Base-by-base conservation (phyloP, 306 rosid species). In the Quercus mongolica region DNA sequence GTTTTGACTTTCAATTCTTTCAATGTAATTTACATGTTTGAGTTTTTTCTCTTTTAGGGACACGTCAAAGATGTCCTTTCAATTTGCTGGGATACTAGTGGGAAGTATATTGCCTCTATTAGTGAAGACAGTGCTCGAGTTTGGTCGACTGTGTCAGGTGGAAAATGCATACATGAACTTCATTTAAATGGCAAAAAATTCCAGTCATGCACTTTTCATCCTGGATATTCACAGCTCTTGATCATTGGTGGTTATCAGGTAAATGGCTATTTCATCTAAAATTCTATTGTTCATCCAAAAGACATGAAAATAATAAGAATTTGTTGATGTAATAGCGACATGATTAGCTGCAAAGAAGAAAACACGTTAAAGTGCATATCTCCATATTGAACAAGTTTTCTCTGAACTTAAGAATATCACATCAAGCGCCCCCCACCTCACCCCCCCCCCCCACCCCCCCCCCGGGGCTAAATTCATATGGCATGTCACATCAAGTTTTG, bases 161-260 rank as follows among this genome's bases (percentile, higher is more conserved):
- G 88, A 71, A 74, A 89, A 76, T 88, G 91, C 81, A 75, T 86
- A 73, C 69, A 71, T 71, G 88, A 83, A 75, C 71, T 91, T 55
- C 76, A 33, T 46, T 85, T 90, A 63, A 76, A 58, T 51, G 93
- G 90, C 56, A 88, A 89, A 80, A 85, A 56, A 77, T 91, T 89
- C 73, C 92, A 83, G 17, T 89, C 92, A 2, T 86, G 96, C 89
- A 67, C 83, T 73, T 89, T 89, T 85, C 92, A 91, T 83, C 92
- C 92, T 1, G 75, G 54, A 78, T 76, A 86, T 78, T 25, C 11
- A 11, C 74, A 78, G 57, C 87, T 88, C 75, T 74, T 90, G 80
- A 69, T 86, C 49, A 74, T 91, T 68, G 96, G 93, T 33, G 83
- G 96, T 83, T 80, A 86, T 68, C 78, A 85, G 96, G 96, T 89